Conservation (phyloP, 495 filamentous ascomycete genomes). For the Podospora tetraspora region DNA sequence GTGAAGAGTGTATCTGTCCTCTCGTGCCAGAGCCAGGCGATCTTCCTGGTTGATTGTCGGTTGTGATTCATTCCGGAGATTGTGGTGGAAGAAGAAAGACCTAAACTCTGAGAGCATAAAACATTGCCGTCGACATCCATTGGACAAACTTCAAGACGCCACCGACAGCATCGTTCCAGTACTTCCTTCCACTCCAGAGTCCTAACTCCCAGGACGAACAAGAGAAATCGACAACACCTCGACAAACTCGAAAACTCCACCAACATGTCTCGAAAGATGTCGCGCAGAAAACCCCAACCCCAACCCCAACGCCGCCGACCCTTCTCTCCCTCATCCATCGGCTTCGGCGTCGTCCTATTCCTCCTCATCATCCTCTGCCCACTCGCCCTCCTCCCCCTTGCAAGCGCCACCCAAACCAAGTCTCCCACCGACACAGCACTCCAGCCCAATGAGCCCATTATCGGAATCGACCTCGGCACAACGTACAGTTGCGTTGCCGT, state of each 20-base stretch:
- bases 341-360: slow-evolving; percentile 71
- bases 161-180: not conserved
- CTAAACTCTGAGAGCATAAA: not conserved
- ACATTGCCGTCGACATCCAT: not conserved
- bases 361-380: slow-evolving; percentile 71
- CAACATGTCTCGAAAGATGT: not conserved
- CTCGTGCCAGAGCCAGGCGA: not conserved
- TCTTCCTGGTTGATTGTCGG: not conserved
- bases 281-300: not conserved
- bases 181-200: not conserved
- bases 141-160: not conserved
- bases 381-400: slow-evolving; percentile 60
- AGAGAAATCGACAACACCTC: too few species aligned
- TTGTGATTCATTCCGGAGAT: not conserved
- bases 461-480: slow-evolving; percentile 96
- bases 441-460: slow-evolving; percentile 48
- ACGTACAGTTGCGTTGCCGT: slow-evolving; percentile 97
- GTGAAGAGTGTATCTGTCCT: not conserved
- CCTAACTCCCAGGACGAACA: not conserved
- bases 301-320: not conserved
- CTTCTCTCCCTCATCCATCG: slow-evolving; percentile 22
- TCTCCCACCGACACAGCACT: slow-evolving; percentile 52
- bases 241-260: not conserved
- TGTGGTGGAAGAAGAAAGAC: not conserved
- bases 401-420: slow-evolving; percentile 56